A percentile compares a stretch with the other conserved stretches of the same genome.
Evolutionary conservation across 495 filamentous ascomycete species (phyloP).

Genomic region (Aspergillus indologenus): DNA sequence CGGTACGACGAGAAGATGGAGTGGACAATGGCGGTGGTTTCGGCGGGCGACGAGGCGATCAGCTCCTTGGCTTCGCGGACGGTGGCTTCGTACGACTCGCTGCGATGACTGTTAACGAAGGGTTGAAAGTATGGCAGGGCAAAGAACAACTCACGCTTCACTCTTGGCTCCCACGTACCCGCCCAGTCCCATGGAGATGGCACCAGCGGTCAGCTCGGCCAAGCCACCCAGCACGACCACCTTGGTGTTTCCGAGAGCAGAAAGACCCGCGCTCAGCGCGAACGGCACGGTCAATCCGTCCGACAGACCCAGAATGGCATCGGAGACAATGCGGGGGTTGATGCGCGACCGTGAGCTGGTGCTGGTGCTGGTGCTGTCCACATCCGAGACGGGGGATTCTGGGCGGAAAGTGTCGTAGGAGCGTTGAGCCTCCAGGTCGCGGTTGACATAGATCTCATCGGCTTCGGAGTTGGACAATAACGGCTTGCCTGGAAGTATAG

Average conservation of each 20-base stretch:
- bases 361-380: slow-evolving; percentile 28
- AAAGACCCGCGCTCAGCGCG: slow-evolving; percentile 54
- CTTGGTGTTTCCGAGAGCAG: slow-evolving; percentile 50
- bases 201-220: slow-evolving; percentile 54
- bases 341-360: slow-evolving; percentile 38
- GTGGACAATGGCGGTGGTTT: slow-evolving; percentile 42
- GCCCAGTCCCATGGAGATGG: slow-evolving; percentile 56
- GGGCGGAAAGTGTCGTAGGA: slow-evolving; percentile 43
- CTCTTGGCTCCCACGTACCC: slow-evolving; percentile 66
- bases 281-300: slow-evolving; percentile 59
- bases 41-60: slow-evolving; percentile 36
- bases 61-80: slow-evolving; percentile 42
- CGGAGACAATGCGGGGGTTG: slow-evolving; percentile 52
- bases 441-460: slow-evolving; percentile 28
- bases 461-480: slow-evolving; percentile 33
- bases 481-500: slow-evolving; percentile 29
- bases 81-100: slow-evolving; percentile 49
- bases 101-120: slow-evolving; percentile 14
- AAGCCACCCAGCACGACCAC: slow-evolving; percentile 54
- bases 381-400: slow-evolving; percentile 21
- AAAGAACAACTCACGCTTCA: slow-evolving; percentile 52
- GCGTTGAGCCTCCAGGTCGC: slow-evolving; percentile 40
- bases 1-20: slow-evolving; percentile 52
- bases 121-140: background rate
- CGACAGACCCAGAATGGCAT: slow-evolving; percentile 58